These are phyloP conservation scores for Sarcomyxa edulis DNA, from an alignment of 768 basidiomycete genomes.

Conservation along the genomic window DNA sequence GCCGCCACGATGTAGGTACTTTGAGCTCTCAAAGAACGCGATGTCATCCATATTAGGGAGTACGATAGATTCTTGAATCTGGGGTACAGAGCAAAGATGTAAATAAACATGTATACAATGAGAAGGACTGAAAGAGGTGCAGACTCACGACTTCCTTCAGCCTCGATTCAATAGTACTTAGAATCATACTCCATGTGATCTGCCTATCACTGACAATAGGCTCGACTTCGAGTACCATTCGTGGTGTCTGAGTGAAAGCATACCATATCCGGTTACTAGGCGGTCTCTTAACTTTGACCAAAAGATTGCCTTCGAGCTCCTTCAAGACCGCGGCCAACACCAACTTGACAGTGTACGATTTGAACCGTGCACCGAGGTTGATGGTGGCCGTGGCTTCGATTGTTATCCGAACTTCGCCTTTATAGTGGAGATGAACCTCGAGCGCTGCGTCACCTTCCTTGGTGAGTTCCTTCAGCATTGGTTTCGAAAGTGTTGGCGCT, in stretches of 20 bases:
- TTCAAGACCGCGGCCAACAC: constrained; percentile 85
- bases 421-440: constrained; percentile 80
- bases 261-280: constrained; percentile 97
- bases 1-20: constrained; percentile 71
- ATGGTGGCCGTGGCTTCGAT: constrained; percentile 88
- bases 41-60: constrained; percentile 99
- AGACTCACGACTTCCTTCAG: constrained; percentile 81
- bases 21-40: constrained; percentile 81
- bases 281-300: constrained; percentile 89
- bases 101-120: not conserved
- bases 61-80: constrained; percentile 94
- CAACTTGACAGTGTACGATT: constrained; percentile 85
- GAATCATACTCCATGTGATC: constrained; percentile 91
- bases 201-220: constrained; percentile 93
- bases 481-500: constrained; percentile 86
- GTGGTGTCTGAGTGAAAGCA: constrained; percentile 85
- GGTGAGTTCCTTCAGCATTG: constrained; percentile 97
- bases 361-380: constrained; percentile 77
- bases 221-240: constrained; percentile 84
- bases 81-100: constrained; percentile 5
- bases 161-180: constrained; percentile 83
- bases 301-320: constrained; percentile 86
- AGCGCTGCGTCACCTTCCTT: constrained; percentile 89
- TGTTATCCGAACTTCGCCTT: constrained; percentile 86
- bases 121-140: not conserved